A percentile compares a stretch with the other conserved stretches of the same genome.
Evolutionary conservation across 2,329 filamentous ascomycete species (phyloP).

Genomic region (Neofusicoccum kwambonambiense): DNA sequence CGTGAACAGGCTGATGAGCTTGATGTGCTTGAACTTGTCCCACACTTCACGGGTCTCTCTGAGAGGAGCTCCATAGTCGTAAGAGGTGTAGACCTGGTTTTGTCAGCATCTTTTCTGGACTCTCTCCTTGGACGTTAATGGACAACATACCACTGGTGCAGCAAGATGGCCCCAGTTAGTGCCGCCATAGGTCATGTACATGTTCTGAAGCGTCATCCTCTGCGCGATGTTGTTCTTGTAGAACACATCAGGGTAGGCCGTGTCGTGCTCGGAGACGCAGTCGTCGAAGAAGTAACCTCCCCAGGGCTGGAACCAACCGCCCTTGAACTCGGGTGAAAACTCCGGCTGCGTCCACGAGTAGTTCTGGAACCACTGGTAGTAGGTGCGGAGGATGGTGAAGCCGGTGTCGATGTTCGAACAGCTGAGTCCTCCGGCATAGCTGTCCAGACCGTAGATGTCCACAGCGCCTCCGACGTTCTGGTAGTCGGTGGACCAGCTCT

Average conservation of each 20-base stretch:
- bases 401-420: slow-evolving; percentile 55
- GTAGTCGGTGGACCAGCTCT: slow-evolving; percentile 62
- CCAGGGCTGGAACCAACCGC: slow-evolving; percentile 62
- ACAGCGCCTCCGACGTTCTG: slow-evolving; percentile 56
- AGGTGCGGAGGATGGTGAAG: slow-evolving; percentile 52
- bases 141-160: slow-evolving; percentile 43
- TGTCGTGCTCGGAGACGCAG: slow-evolving; percentile 54
- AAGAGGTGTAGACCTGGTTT: slow-evolving; percentile 49
- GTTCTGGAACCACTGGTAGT: slow-evolving; percentile 48
- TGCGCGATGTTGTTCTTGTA: slow-evolving; percentile 63
- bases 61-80: slow-evolving; percentile 64
- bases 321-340: slow-evolving; percentile 61
- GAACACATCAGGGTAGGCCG: slow-evolving; percentile 63
- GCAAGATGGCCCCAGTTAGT: slow-evolving; percentile 63
- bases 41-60: slow-evolving; percentile 58
- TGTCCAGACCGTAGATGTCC: slow-evolving; percentile 54
- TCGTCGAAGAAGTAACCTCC: slow-evolving; percentile 55
- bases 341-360: slow-evolving; percentile 47
- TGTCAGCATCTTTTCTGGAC: too few species aligned
- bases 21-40: slow-evolving; percentile 63
- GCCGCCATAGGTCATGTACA: slow-evolving; percentile 66
- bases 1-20: slow-evolving; percentile 60
- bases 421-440: slow-evolving; percentile 58
- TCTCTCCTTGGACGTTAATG: too few species aligned
- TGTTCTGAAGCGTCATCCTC: slow-evolving; percentile 57